Conservation (phyloP, 2,329 filamentous ascomycete genomes). For the Coniella vitis region DNA sequence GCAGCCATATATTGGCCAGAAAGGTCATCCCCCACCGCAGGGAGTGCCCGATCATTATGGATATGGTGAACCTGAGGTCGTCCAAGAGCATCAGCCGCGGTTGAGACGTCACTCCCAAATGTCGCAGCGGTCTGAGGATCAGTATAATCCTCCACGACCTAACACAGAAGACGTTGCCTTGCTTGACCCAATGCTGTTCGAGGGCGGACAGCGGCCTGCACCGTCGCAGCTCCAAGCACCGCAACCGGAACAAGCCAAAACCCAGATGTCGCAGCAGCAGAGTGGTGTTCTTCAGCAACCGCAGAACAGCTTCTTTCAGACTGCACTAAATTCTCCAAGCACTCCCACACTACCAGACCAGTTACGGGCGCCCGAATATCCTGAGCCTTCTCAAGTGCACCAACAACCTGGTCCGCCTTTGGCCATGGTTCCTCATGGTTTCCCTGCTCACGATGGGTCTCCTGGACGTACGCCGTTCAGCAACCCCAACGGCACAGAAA, state of each 20-base stretch:
- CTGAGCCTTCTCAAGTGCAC: constrained; percentile 7
- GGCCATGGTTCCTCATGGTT: constrained; percentile 1
- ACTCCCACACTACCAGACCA: constrained; percentile 3
- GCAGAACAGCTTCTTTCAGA: constrained; percentile 15
- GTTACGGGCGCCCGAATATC: constrained; percentile 2
- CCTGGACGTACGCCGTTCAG: constrained; percentile 15
- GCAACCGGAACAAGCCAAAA: constrained; percentile 3
- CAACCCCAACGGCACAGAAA: constrained; percentile 10
- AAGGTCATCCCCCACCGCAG: neutral
- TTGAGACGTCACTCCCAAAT: constrained; percentile 5
- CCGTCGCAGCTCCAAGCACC: constrained; percentile 9
- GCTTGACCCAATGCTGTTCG: constrained; percentile 13
- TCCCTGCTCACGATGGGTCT: constrained; percentile 4
- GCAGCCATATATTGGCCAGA: constrained; percentile 4
- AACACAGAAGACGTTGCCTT: constrained; percentile 13
- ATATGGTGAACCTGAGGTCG: constrained; percentile 7
- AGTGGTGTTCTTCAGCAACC: constrained; percentile 9
- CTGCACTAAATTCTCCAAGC: constrained; percentile 14
- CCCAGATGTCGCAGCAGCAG: constrained; percentile 10
- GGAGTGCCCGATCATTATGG: constrained; percentile 1
- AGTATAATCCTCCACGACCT: constrained; percentile 8
- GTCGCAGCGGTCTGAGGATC: constrained; percentile 10
- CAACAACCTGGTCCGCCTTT: constrained; percentile 4
- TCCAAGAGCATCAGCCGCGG: constrained; percentile 4
- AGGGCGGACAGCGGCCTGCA: constrained; percentile 9